Base-by-base conservation (phyloP, 768 basidiomycete genomes). In the Punctularia strigosozonata region DNA sequence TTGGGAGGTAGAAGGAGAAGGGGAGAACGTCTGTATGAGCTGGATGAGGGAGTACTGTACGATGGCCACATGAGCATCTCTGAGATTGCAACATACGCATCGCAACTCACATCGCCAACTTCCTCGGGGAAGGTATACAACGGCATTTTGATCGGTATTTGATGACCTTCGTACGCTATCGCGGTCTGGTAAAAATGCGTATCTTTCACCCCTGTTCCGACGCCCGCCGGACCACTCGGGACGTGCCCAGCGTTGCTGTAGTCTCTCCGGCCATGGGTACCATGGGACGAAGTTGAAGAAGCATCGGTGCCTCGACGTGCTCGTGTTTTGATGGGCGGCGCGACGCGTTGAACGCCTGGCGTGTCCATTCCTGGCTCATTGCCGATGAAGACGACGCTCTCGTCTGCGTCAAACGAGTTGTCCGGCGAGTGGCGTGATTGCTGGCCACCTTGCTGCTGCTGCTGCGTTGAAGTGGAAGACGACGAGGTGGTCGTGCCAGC, bases 131-230 rank as follows among this genome's bases (percentile, higher is more conserved):
- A 97, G 2, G 81, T 84, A 15, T 77, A 75, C 33, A 95, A 61
- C 1, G 95, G 95, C 57, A 98, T 75, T 51, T 88, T 82, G 53
- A 98, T 89, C 12, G 91, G 92, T 22, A 97, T 58, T 21, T 75
- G 73, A 45, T 90, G 79, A 40, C 80, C 80, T 56, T 80, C 82
- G 60, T 91, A 94, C 12, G 68, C 73, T 40, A 94, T 83, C 8
- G 72, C 69, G 1, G 92, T 87, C 52, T 91, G 80, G 60, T 77
- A 97, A 54, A 86, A 94, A 55, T 97, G 92, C 25, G 92, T 97
- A 67, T 99, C 94, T 50, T 87, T 88, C 35, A 68, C 65, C 47
- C 8, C 7, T 37, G 36, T 36, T 3, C 46, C 40, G 6, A 41
- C 39, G 21, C 28, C 39, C 6, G 53, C 42, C 21, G 50, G 37